These are phyloP conservation scores for Pezicula neosporulosa DNA, from an alignment of 2,329 filamentous ascomycete species.

Conservation along the genomic window DNA sequence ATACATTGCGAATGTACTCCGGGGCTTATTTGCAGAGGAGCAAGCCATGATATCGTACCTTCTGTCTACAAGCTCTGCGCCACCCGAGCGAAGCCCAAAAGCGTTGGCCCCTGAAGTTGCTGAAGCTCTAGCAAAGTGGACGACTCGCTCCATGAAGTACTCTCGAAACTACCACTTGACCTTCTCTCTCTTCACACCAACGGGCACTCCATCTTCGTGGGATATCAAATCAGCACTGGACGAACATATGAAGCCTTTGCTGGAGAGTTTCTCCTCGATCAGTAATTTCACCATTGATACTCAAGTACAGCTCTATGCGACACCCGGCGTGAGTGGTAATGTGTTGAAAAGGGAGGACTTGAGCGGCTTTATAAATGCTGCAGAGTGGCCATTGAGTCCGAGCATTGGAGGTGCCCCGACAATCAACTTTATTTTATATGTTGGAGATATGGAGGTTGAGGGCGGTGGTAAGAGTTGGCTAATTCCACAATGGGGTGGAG, in stretches of 20 bases:
- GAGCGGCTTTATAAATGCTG: slow-evolving; percentile 93
- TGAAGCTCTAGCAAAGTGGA: slow-evolving; percentile 62
- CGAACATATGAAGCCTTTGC: slow-evolving; percentile 76
- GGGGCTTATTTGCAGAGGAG: slow-evolving; percentile 80
- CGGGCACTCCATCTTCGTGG: slow-evolving; percentile 78
- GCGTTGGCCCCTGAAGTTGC: slow-evolving; percentile 47
- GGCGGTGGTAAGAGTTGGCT: slow-evolving; percentile 69
- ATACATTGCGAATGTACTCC: slow-evolving; percentile 75
- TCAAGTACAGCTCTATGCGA: slow-evolving; percentile 92
- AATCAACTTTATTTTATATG: slow-evolving; percentile 92
- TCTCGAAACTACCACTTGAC: slow-evolving; percentile 92
- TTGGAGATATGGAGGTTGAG: slow-evolving; percentile 55
- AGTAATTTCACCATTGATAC: slow-evolving; percentile 96
- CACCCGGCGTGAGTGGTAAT: slow-evolving; percentile 54
- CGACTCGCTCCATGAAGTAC: slow-evolving; percentile 84
- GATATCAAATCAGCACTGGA: slow-evolving; percentile 80
- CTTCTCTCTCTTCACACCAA: slow-evolving; percentile 88
- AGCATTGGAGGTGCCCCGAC: slow-evolving; percentile 92
- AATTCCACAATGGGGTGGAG: slow-evolving; percentile 91
- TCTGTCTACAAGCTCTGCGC: slow-evolving; percentile 56
- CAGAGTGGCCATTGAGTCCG: slow-evolving; percentile 93
- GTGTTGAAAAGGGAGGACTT: slow-evolving; percentile 81
- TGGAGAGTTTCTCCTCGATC: slow-evolving; percentile 75
- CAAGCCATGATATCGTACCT: slow-evolving; percentile 80
- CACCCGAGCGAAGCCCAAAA: slow-evolving; percentile 43